phyloP scores from a whole-genome alignment of 176 grass and related monocot genomes.

The Rhynchospora tenuis region DNA sequence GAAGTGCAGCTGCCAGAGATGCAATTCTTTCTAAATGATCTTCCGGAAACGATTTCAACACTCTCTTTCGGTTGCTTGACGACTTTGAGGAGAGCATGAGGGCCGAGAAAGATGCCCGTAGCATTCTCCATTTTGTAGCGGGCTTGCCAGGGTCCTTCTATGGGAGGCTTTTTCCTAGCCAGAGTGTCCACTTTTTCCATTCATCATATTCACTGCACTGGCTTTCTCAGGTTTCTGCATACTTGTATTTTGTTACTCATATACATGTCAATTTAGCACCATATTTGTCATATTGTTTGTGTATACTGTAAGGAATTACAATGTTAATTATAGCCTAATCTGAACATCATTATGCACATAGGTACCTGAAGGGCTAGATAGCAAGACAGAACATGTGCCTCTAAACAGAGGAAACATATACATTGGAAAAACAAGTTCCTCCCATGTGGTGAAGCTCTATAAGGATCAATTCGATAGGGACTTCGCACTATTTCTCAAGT shows the following conservation, averaged over 20 bases:
- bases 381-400: neutral
- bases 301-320: no score
- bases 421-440: conserved; percentile 17
- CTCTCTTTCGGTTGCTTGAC: conserved; percentile 31
- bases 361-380: conserved; percentile 22
- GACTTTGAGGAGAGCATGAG: neutral
- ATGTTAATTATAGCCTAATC: no score
- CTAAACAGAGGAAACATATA: conserved; percentile 37
- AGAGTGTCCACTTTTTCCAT: conserved; percentile 56
- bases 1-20: neutral
- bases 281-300: no score
- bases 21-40: conserved; percentile 47
- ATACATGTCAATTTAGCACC: no score
- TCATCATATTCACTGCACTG: conserved; percentile 56
- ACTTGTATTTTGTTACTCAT: no score
- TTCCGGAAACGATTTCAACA: conserved; percentile 53
- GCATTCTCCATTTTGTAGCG: conserved; percentile 38
- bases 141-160: conserved; percentile 61
- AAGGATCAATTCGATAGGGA: conserved; percentile 24
- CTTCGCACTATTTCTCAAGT: conserved; percentile 30
- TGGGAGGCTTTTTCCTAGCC: conserved; percentile 40
- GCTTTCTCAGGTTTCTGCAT: conserved; percentile 44
- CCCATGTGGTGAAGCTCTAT: neutral
- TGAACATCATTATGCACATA: neutral
- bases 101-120: neutral